Percentiles rank a stretch among this genome's conserved stretches.
phyloP scores from a whole-genome alignment of 2,329 filamentous ascomycete species.

The Gremmenia infestans region DNA sequence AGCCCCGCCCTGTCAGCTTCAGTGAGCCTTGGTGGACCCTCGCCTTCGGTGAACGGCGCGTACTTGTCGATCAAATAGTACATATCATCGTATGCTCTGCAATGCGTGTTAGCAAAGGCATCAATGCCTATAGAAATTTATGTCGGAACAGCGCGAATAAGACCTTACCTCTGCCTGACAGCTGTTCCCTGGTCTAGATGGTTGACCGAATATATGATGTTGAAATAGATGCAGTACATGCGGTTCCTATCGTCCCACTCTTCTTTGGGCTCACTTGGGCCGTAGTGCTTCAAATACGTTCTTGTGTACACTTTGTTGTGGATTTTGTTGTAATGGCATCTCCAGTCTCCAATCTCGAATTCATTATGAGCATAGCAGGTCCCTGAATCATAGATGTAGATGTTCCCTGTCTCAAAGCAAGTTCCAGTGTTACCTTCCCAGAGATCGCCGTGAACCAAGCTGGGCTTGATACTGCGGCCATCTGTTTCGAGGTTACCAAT shows the following conservation, averaged over 20 bases:
- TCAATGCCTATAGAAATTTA: background rate
- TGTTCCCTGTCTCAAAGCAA: slow-evolving; percentile 9
- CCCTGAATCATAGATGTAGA: slow-evolving; percentile 15
- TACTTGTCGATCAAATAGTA: slow-evolving; percentile 35
- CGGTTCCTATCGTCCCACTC: slow-evolving; percentile 31
- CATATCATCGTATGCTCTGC: slow-evolving; percentile 35
- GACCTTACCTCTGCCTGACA: slow-evolving; percentile 6
- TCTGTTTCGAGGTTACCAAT: slow-evolving; percentile 13
- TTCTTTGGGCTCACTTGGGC: slow-evolving; percentile 24
- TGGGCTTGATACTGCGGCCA: slow-evolving; percentile 18
- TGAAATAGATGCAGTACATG: slow-evolving; percentile 24
- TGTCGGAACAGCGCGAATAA: background rate
- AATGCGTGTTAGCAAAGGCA: background rate
- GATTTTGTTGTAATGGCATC: slow-evolving; percentile 1
- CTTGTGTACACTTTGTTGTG: slow-evolving; percentile 6
- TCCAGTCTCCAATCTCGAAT: slow-evolving; percentile 18
- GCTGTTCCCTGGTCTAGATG: slow-evolving; percentile 1
- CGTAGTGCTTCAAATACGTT: slow-evolving; percentile 8
- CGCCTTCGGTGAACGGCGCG: slow-evolving; percentile 20
- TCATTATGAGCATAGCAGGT: slow-evolving; percentile 18
- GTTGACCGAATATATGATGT: slow-evolving; percentile 4
- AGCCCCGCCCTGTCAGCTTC: no score
- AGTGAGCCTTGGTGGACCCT: no score
- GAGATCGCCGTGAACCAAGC: slow-evolving; percentile 22
- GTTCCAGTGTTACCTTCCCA: slow-evolving; percentile 19